Evolutionary conservation across 2,329 filamentous ascomycete genomes (phyloP), one percentile per base, ranked within the genome.

Genomic region (Zalaria obscura): DNA sequence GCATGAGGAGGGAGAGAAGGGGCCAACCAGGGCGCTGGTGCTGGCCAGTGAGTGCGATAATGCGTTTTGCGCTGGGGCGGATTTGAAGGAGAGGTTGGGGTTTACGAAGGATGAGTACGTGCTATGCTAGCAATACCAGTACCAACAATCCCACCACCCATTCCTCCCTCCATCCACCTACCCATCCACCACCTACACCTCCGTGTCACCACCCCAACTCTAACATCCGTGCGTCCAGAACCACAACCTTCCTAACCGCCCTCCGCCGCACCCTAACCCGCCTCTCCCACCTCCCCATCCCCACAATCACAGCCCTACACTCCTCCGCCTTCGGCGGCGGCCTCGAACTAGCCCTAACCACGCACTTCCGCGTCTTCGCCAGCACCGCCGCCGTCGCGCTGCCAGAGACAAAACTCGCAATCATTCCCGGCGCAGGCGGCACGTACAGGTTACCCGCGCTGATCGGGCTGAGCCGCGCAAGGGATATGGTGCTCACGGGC

Each of bases 401-500:
- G 4, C 91, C 91, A 1, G 91, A 98, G 61, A 96, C 91, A 1
- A 74, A 87, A 2, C 73, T 98, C 2, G 91, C 83, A 42, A 98
- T 98, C 58, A 83, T 98, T 48, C 91, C 91, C 3, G 91, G 91
- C 45, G 91, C 89, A 2, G 91, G 91, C 35, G 91, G 89, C 45
- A 96, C 89, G 1, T 85, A 86, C 61, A 80, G 91, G 6, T 76
- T 98, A 1, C 86, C 87, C 1, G 74, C 72, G 5, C 64, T 98
- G 18, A 80, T 98, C 49, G 91, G 91, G 4, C 65, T 82, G 25
- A 69, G 73, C 26, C 78, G 87, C 42, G 91, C 91, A 10, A 73
- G 88, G 39, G 89, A 98, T 60, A 66, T 96, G 53, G 81, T 96
- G 39, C 69, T 96, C 5, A 96, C 89, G 0, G 91, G 91, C 3